phyloP scores from a whole-genome alignment of 768 basidiomycete species.

The Russula sp. region DNA sequence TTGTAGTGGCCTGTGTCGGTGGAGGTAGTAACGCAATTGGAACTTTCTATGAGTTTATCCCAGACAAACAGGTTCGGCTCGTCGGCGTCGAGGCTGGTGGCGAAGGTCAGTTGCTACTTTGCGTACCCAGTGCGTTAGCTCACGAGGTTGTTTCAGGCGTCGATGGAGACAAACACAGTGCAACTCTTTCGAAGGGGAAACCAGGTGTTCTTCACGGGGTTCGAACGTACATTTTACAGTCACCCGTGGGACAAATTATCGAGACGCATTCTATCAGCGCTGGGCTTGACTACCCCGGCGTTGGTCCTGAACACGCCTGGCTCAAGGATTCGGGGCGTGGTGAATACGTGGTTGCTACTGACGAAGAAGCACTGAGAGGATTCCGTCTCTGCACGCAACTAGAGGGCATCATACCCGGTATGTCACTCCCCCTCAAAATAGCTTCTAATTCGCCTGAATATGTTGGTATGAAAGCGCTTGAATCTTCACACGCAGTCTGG shows the following conservation, averaged over 20 bases:
- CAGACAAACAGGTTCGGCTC: slow-evolving; percentile 76
- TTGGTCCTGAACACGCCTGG: slow-evolving; percentile 98
- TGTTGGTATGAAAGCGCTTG: slow-evolving; percentile 55
- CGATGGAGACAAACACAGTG: slow-evolving; percentile 83
- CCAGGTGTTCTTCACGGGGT: slow-evolving; percentile 97
- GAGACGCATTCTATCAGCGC: slow-evolving; percentile 98
- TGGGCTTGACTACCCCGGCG: slow-evolving; percentile 93
- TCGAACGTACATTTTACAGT: slow-evolving; percentile 91
- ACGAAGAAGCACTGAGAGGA: slow-evolving; percentile 88
- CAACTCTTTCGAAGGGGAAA: slow-evolving; percentile 84
- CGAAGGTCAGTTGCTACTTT: slow-evolving; percentile 54
- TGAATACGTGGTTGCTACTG: slow-evolving; percentile 89
- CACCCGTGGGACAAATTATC: slow-evolving; percentile 82
- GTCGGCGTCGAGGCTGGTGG: slow-evolving; percentile 97
- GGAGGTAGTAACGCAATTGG: slow-evolving; percentile 98
- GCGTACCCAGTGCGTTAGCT: not conserved
- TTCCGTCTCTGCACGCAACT: slow-evolving; percentile 88
- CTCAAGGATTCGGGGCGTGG: slow-evolving; percentile 92
- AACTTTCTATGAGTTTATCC: slow-evolving; percentile 95
- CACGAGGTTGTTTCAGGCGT: slow-evolving; percentile 43
- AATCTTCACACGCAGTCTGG: slow-evolving; percentile 96
- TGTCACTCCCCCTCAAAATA: slow-evolving; percentile 23
- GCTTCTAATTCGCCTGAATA: slow-evolving; percentile 12
- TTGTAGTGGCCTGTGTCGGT: slow-evolving; percentile 93
- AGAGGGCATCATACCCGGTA: slow-evolving; percentile 96